Evolutionary conservation across 495 filamentous ascomycete species (phyloP), one percentile per base, ranked within the genome.

Genomic region (Aspergillus sclerotiicarbonarius): DNA sequence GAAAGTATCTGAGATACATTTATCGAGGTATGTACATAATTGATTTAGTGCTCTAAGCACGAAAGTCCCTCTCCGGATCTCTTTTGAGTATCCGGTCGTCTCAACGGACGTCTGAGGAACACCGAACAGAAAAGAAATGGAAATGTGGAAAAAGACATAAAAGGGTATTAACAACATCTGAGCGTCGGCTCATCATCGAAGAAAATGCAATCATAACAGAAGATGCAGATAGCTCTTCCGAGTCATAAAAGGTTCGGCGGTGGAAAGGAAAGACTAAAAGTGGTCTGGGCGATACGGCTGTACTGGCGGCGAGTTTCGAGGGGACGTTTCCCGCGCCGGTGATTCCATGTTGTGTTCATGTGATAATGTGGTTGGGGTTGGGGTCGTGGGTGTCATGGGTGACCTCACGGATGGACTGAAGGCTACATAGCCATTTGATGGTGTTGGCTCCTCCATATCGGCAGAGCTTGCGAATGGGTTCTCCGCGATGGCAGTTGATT

Each of bases 341-440:
- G 33, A 37, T 9, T 9, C 9, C 31, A 10, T 33, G 2, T 37
- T 15, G 33, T 37, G 33, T 9, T 37, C 33, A 15, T 4, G 33
- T 15, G 33, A 9, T 18, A n/a, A n/a, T n/a, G n/a, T n/a, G n/a
- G 18, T 7, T 25, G 45, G 5, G 19, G 19, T 48, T 6, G 45
- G 19, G 5, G 45, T 25, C 6, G 21, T 21, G 5, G 19, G 45
- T 29, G 18, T 18, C 12, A 18, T 47, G 4, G 45, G 45, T 18
- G 45, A 47, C 12, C 18, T 29, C 2, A 49, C 18, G 46, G 46
- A 29, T 30, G 54, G 18, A 43, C 53, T 58, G 52, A 68, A 77
- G n/a, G 72, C 64, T n/a, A 61, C 25, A 35, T 74, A 75, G 8
- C 58, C 63, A 30, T 37, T 53, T 16, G 57, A 64, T 10, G 59